These are phyloP conservation scores for Podaxis sp. DNA, from an alignment of 768 basidiomycete species.

Conservation along the genomic window DNA sequence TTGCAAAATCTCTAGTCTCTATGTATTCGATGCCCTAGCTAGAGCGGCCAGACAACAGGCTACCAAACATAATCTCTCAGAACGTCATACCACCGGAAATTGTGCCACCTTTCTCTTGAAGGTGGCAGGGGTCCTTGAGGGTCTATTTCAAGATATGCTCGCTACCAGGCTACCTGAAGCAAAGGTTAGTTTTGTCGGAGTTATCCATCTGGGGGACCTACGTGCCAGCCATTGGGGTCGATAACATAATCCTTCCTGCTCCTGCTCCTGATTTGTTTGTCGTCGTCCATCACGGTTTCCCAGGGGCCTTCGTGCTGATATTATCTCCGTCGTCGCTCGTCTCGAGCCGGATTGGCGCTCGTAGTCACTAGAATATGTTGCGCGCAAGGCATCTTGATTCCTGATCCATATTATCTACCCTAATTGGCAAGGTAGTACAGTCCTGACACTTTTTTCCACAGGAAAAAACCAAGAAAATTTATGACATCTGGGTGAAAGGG, in stretches of 20 bases:
- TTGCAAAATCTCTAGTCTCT: constrained; percentile 84
- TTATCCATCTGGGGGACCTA: constrained; percentile 12
- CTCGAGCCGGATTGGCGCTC: constrained; percentile 20
- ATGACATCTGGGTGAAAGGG: constrained; percentile 96
- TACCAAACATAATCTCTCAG: constrained; percentile 61
- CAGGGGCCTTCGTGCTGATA: neutral
- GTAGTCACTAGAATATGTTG: constrained; percentile 9
- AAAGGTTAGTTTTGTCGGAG: constrained; percentile 67
- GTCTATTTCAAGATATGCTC: constrained; percentile 84
- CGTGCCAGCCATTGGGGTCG: neutral
- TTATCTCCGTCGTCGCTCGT: constrained; percentile 3
- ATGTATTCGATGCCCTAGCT: constrained; percentile 90
- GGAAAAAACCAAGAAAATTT: constrained; percentile 97
- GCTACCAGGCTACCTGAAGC: constrained; percentile 62
- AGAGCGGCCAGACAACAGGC: constrained; percentile 73
- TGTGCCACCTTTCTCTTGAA: constrained; percentile 84
- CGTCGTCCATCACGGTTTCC: neutral
- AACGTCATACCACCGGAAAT: constrained; percentile 58
- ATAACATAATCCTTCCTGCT: neutral
- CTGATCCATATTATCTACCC: constrained; percentile 18
- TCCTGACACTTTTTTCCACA: constrained; percentile 51
- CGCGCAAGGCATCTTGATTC: constrained; percentile 11
- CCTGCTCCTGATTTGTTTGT: neutral
- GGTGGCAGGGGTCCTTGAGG: constrained; percentile 87
- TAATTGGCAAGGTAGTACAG: constrained; percentile 16